A percentile compares a stretch with the other conserved stretches of the same genome.
Evolutionary conservation across 116 monocot species (phyloP).

Genomic region (Dioscorea cayenensis): DNA sequence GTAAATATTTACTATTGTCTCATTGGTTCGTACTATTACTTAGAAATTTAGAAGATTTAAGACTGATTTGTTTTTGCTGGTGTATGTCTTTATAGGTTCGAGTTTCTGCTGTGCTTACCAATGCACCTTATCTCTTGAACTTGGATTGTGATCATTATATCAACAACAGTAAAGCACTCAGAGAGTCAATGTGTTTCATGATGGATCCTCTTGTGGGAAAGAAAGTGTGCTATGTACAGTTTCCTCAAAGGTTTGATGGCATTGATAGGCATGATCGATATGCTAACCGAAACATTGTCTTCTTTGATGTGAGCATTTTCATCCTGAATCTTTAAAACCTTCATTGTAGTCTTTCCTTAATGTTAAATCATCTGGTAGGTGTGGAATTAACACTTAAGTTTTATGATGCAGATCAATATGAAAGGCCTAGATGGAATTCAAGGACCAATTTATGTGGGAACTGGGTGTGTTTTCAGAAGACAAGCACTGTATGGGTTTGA

Average conservation of each 20-base stretch:
- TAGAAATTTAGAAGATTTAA: no score
- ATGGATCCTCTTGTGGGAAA: constrained; percentile 87
- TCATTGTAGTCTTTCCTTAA: neutral
- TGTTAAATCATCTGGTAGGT: neutral
- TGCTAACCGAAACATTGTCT: constrained; percentile 83
- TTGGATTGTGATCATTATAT: constrained; percentile 97
- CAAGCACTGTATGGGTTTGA: constrained; percentile 70
- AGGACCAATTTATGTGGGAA: constrained; percentile 88
- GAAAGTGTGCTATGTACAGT: constrained; percentile 89
- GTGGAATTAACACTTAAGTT: constrained; percentile 4
- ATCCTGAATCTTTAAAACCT: constrained; percentile 7
- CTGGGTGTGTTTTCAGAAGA: constrained; percentile 74
- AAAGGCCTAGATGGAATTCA: constrained; percentile 88
- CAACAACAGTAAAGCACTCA: constrained; percentile 85
- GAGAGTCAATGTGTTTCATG: constrained; percentile 92
- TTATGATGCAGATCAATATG: constrained; percentile 70
- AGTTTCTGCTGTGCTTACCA: constrained; percentile 84
- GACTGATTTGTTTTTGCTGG: neutral
- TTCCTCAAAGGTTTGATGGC: constrained; percentile 89
- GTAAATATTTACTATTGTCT: constrained; percentile 16
- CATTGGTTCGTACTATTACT: neutral
- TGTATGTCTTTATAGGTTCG: constrained; percentile 46
- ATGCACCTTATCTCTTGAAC: constrained; percentile 82
- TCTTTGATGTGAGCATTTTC: constrained; percentile 75
- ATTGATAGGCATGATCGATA: constrained; percentile 93